These are phyloP conservation scores for Apiotrichum siamense DNA, from an alignment of 1,284 basidiomycete genomes.

Conservation along the genomic window DNA sequence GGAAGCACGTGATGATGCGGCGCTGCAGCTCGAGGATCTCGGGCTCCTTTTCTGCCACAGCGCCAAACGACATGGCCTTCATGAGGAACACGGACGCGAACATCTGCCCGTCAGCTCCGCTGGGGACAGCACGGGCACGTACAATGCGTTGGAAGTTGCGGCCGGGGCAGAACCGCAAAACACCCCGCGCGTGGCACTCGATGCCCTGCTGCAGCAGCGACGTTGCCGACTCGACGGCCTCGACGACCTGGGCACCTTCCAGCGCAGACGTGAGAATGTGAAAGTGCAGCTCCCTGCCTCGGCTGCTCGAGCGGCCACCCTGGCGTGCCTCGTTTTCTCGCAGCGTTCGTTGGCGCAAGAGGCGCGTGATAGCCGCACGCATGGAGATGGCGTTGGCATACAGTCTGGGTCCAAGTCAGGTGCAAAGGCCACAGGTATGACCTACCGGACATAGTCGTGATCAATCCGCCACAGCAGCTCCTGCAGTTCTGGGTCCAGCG, in stretches of 20 bases:
- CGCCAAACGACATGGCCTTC: conserved; percentile 4
- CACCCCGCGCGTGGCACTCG: background rate
- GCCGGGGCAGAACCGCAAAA: conserved; percentile 1
- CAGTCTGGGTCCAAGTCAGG: conserved; percentile 1
- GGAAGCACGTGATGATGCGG: background rate
- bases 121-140: background rate
- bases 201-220: background rate
- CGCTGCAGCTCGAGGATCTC: conserved; percentile 1
- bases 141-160: background rate
- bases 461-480: conserved; percentile 19
- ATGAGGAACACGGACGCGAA: conserved; percentile 4
- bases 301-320: background rate
- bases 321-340: background rate
- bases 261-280: background rate
- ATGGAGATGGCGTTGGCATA: conserved; percentile 20
- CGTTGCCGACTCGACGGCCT: conserved; percentile 1
- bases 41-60: background rate
- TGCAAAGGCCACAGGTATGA: background rate
- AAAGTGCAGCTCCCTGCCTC: background rate
- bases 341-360: background rate
- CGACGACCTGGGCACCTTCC: background rate
- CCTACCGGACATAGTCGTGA: conserved; percentile 18
- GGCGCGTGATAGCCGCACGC: conserved; percentile 8
- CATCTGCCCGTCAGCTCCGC: background rate
- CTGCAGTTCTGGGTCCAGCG: conserved; percentile 7